These are phyloP conservation scores for Ustilago lituana DNA, from an alignment of 1,284 basidiomycete genomes.

Conservation along the genomic window DNA sequence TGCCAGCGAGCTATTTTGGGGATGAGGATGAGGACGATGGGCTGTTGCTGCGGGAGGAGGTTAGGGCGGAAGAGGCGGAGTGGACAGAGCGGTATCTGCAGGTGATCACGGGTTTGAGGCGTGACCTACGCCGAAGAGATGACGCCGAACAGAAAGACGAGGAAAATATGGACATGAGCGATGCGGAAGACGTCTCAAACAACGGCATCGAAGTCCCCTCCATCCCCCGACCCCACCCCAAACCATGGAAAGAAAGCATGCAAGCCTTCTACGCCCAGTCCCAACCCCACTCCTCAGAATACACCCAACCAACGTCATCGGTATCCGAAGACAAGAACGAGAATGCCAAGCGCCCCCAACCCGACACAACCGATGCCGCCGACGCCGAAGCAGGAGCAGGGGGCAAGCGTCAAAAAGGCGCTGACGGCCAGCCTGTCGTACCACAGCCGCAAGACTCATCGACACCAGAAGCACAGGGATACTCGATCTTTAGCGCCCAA, in stretches of 20 bases:
- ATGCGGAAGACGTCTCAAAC: conserved; percentile 2
- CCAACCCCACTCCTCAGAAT: not conserved
- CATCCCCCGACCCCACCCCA: conserved; percentile 51
- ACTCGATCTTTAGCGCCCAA: conserved; percentile 31
- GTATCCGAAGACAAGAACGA: too few species aligned
- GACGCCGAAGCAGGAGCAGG: too few species aligned
- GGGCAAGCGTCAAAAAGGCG: conserved; percentile 20
- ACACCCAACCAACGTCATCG: conserved; percentile 16
- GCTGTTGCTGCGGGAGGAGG: conserved; percentile 71
- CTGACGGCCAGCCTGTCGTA: conserved; percentile 2
- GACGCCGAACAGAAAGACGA: not conserved
- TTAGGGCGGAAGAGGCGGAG: conserved; percentile 68
- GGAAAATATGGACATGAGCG: conserved; percentile 13
- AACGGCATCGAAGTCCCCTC: conserved; percentile 46
- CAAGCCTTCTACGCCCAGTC: conserved; percentile 12
- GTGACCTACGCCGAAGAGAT: conserved; percentile 10
- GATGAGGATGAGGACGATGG: conserved; percentile 86
- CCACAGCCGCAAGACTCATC: not conserved
- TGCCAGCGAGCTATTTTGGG: conserved; percentile 89
- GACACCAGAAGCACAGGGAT: not conserved
- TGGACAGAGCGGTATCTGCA: conserved; percentile 72
- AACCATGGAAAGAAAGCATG: conserved; percentile 42
- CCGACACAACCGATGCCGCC: too few species aligned
- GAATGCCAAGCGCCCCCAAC: conserved; percentile 1
- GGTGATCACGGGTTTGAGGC: conserved; percentile 6